These are phyloP conservation scores for Melampsora americana DNA, from an alignment of 1,284 basidiomycete genomes.

Conservation along the genomic window DNA sequence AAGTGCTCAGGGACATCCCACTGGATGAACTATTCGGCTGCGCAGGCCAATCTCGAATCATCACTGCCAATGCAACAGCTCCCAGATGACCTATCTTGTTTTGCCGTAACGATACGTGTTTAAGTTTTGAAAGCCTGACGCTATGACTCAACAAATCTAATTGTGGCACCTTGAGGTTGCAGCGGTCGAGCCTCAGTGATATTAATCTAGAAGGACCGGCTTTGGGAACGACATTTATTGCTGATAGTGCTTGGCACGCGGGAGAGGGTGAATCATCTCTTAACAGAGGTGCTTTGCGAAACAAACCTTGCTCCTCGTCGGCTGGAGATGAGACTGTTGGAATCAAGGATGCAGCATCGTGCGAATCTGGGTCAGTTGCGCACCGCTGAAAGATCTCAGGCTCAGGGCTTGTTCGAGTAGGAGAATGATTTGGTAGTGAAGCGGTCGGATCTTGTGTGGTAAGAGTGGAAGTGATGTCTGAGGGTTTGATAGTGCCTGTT, in stretches of 20 bases:
- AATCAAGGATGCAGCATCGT: neutral
- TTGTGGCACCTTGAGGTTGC: slow-evolving; percentile 4
- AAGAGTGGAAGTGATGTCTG: neutral
- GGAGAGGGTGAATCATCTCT: slow-evolving; percentile 28
- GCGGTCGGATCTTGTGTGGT: neutral
- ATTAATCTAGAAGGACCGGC: slow-evolving; percentile 25
- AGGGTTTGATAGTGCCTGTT: neutral
- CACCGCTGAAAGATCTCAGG: neutral
- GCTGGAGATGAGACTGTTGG: neutral
- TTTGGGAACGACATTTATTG: slow-evolving; percentile 11
- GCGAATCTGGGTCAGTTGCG: neutral
- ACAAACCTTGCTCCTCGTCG: slow-evolving; percentile 9
- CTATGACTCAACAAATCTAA: slow-evolving; percentile 61
- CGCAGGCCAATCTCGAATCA: slow-evolving; percentile 91
- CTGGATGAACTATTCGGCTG: slow-evolving; percentile 55
- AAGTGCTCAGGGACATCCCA: slow-evolving; percentile 8
- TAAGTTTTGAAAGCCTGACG: slow-evolving; percentile 73
- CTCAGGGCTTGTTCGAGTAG: neutral
- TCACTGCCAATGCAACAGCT: slow-evolving; percentile 83
- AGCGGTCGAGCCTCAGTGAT: slow-evolving; percentile 29
- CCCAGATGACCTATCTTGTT: slow-evolving; percentile 78
- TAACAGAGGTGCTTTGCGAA: slow-evolving; percentile 34
- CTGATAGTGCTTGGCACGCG: slow-evolving; percentile 37
- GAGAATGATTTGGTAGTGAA: neutral
- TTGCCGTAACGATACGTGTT: slow-evolving; percentile 78